Conservation (phyloP, 768 basidiomycete genomes). For the Kwoniella botswanensis region DNA sequence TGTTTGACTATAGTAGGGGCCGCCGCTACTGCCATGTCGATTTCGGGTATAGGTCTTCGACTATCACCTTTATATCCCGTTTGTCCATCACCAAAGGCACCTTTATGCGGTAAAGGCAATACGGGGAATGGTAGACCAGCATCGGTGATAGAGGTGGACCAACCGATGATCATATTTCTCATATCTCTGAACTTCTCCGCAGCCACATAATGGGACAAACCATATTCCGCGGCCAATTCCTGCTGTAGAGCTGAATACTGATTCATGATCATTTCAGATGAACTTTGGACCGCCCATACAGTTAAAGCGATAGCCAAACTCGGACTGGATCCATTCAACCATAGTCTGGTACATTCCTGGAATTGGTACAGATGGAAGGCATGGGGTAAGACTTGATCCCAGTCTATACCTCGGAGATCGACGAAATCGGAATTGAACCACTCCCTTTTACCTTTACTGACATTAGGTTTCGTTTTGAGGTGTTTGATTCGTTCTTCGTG, state of each 20-base stretch:
- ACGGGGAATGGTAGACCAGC: slow-evolving; percentile 31
- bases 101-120: slow-evolving; percentile 20
- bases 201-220: slow-evolving; percentile 6
- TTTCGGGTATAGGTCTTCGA: slow-evolving; percentile 36
- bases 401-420: slow-evolving; percentile 22
- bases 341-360: slow-evolving; percentile 32
- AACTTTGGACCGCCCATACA: slow-evolving; percentile 20
- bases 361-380: slow-evolving; percentile 35
- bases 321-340: slow-evolving; percentile 7
- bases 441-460: slow-evolving; percentile 18
- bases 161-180: slow-evolving; percentile 32
- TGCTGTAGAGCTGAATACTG: slow-evolving; percentile 11
- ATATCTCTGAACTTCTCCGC: slow-evolving; percentile 23
- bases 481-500: slow-evolving; percentile 16
- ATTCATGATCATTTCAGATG: slow-evolving; percentile 16
- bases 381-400: slow-evolving; percentile 27
- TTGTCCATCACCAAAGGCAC: slow-evolving; percentile 32
- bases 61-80: slow-evolving; percentile 32
- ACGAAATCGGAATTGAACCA: slow-evolving; percentile 29
- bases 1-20: slow-evolving; percentile 27
- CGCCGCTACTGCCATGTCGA: slow-evolving; percentile 28
- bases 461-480: slow-evolving; percentile 8
- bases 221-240: slow-evolving; percentile 29
- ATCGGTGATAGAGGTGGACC: slow-evolving; percentile 42
- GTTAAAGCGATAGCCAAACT: slow-evolving; percentile 24